Evolutionary conservation across 2,329 filamentous ascomycete species (phyloP).

Genomic region (Zelopaecilomyces penicillatus): DNA sequence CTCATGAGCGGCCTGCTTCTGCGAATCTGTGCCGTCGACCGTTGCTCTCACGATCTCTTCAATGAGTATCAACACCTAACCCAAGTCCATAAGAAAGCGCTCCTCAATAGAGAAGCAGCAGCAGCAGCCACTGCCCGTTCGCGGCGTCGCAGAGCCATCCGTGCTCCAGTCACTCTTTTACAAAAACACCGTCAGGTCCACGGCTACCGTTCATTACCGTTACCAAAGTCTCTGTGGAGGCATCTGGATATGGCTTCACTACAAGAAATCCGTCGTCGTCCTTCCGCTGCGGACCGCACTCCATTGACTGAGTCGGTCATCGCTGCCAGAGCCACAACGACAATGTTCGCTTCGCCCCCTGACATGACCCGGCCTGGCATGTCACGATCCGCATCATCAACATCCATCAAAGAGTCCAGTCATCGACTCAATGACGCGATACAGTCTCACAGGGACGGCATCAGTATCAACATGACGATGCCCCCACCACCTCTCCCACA

Average conservation of each 20-base stretch:
- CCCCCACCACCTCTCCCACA: slow-evolving; percentile 30
- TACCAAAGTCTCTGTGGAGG: slow-evolving; percentile 12
- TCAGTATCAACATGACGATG: slow-evolving; percentile 17
- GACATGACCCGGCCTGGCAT: slow-evolving; percentile 8
- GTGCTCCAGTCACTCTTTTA: slow-evolving; percentile 29
- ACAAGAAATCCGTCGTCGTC: slow-evolving; percentile 32
- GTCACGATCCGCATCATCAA: slow-evolving; percentile 3
- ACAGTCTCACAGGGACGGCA: neutral
- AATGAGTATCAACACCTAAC: slow-evolving; percentile 36
- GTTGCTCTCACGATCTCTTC: slow-evolving; percentile 36
- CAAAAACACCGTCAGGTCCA: slow-evolving; percentile 25
- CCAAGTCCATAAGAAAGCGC: slow-evolving; percentile 30
- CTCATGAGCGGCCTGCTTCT: slow-evolving; percentile 42
- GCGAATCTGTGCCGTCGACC: slow-evolving; percentile 38
- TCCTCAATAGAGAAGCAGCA: slow-evolving; percentile 36
- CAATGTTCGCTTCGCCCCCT: slow-evolving; percentile 15
- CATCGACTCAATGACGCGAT: neutral
- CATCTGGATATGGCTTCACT: slow-evolving; percentile 25
- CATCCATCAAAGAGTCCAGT: slow-evolving; percentile 1
- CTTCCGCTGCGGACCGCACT: slow-evolving; percentile 29
- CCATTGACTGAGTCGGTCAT: slow-evolving; percentile 16
- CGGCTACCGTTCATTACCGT: slow-evolving; percentile 22
- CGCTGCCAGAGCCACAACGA: slow-evolving; percentile 16
- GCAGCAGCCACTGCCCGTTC: slow-evolving; percentile 30
- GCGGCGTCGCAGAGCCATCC: slow-evolving; percentile 28